phyloP scores from a whole-genome alignment of 441 rosid genomes.

The Adansonia gregorii region DNA sequence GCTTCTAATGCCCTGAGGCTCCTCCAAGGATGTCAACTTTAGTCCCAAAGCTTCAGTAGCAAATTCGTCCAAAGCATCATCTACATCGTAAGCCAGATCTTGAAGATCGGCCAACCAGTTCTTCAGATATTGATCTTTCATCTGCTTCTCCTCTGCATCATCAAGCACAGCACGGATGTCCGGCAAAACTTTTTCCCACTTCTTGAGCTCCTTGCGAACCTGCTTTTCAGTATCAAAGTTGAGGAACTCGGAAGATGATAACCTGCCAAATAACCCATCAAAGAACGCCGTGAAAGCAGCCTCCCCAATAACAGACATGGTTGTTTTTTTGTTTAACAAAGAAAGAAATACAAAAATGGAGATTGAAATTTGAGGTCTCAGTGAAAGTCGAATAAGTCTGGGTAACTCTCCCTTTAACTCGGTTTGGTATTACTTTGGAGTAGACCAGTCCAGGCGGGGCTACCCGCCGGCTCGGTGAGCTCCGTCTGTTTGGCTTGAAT shows the following conservation, averaged over 20 bases:
- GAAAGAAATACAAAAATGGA: not conserved
- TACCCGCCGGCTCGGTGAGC: no score
- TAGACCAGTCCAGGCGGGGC: no score
- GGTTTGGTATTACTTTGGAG: no score
- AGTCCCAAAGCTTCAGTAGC: slow-evolving; percentile 9
- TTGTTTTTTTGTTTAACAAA: not conserved
- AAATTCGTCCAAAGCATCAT: slow-evolving; percentile 24
- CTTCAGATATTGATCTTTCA: not conserved
- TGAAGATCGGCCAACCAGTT: slow-evolving; percentile 13
- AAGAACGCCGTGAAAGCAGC: not conserved
- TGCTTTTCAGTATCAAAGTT: not conserved
- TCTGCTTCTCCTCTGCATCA: slow-evolving; percentile 18
- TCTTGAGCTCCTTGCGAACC: not conserved
- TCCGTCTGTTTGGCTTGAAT: no score
- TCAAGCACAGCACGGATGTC: slow-evolving; percentile 14
- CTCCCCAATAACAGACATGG: not conserved
- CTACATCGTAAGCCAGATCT: slow-evolving; percentile 24
- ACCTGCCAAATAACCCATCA: not conserved
- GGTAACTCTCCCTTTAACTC: no score
- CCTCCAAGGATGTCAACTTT: not conserved
- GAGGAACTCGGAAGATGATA: not conserved
- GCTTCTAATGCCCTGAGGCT: not conserved
- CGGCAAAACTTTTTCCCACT: slow-evolving; percentile 5
- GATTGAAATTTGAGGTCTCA: not conserved
- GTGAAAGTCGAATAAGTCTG: no score